Base-by-base conservation (phyloP, 495 filamentous ascomycete species). In the Evernia prunastri region DNA sequence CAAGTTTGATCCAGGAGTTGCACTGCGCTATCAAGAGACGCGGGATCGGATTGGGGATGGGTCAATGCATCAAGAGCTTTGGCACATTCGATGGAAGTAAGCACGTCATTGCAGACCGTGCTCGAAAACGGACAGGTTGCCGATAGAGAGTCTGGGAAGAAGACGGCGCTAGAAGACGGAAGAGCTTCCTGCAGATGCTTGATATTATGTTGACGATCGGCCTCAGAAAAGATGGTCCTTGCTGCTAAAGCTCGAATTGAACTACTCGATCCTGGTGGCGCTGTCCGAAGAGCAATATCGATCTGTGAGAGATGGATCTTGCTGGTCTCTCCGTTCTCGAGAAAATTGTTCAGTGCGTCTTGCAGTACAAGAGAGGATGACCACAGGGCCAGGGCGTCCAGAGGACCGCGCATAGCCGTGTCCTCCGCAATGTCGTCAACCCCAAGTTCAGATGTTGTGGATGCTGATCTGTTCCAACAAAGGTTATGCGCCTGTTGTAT, bases 351-450 rank as follows among this genome's bases (percentile, higher is more conserved):
- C 29, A 97, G 82, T 11, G 84, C 86, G 40, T 80, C 80, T 56
- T 93, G 88, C 35, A 96, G 75, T n/a, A 86, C 75, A 58, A 88
- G 80, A 67, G 85, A 88, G 2, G 91, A 95, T 78, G 85, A 93
- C 93, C 92, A 96, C 1, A 92, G 89, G 18, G 92, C 89, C 25
- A 96, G 81, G 33, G 90, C 91, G 72, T 97, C 93, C 63, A 96
- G 82, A 11, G 92, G 90, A 17, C 90, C 92, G 39, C 89, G 85
- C 58, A 97, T 92, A 8, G 92, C 87, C 47, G 84, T 83, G 68
- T 97, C 93, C 42, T 93, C 89, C 25, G 93, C 88, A 15, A 96
- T 90, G 18, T 85, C 80, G 71, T 96, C 89, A 33, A 89, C 83
- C 51, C 87, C 87, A 59, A 87, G 86, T 23, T 79, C 76, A 1